Evolutionary conservation across 192 early-diverging fungal genomes (phyloP).

Genomic region (Glomus cerebriforme): DNA sequence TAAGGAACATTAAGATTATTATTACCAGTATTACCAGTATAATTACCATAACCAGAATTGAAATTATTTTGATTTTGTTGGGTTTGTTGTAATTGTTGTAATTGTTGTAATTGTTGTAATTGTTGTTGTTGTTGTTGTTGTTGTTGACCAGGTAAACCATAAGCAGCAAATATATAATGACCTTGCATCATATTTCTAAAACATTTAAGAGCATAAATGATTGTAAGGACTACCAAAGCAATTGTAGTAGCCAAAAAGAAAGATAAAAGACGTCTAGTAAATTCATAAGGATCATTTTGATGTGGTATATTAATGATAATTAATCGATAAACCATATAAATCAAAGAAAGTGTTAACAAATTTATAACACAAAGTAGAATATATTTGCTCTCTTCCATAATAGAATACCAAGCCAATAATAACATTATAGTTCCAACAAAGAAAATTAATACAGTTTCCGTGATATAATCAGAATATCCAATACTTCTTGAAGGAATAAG

Average conservation of each 20-base stretch:
- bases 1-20: too few relatives aligned
- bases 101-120: too few relatives aligned
- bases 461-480: slow-evolving; percentile 31
- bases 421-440: slow-evolving; percentile 37
- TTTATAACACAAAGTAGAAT: slow-evolving; percentile 32
- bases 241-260: background rate
- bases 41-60: background rate
- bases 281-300: background rate
- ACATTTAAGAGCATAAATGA: background rate
- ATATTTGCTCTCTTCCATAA: slow-evolving; percentile 41
- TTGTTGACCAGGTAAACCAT: background rate
- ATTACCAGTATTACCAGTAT: too few relatives aligned
- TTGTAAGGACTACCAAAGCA: background rate
- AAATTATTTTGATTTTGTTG: background rate
- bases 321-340: background rate
- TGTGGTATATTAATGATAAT: background rate
- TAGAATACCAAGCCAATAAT: slow-evolving; percentile 35
- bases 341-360: background rate
- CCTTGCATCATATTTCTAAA: slow-evolving; percentile 12
- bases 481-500: slow-evolving; percentile 46
- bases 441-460: slow-evolving; percentile 44
- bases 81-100: background rate
- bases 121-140: too few relatives aligned
- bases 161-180: background rate
- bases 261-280: slow-evolving; percentile 1